Evolutionary conservation across 2,329 filamentous ascomycete species (phyloP).

Genomic region (Scedosporium apiospermum): DNA sequence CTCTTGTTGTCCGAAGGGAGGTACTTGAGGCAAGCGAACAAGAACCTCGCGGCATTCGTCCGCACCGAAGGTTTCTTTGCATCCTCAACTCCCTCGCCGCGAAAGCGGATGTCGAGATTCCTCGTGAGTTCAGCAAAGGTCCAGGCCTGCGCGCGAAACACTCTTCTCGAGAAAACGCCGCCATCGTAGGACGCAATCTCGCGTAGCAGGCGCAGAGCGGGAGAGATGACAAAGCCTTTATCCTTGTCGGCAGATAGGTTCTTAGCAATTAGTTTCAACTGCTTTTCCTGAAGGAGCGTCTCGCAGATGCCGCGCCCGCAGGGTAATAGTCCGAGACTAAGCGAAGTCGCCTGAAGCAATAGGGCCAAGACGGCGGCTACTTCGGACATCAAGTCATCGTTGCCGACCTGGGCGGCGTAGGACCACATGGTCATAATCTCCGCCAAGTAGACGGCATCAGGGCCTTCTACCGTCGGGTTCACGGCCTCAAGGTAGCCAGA

Average conservation of each 20-base stretch:
- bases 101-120: constrained; percentile 64
- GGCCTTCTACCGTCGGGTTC: constrained; percentile 33
- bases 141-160: constrained; percentile 69
- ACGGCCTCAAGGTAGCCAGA: constrained; percentile 48
- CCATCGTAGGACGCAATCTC: constrained; percentile 84
- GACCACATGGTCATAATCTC: constrained; percentile 86
- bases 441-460: constrained; percentile 53
- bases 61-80: constrained; percentile 66
- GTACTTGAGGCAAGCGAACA: constrained; percentile 70
- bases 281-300: constrained; percentile 69
- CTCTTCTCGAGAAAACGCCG: constrained; percentile 64
- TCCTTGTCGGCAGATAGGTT: constrained; percentile 71
- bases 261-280: constrained; percentile 70
- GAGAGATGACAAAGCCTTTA: constrained; percentile 83
- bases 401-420: constrained; percentile 68
- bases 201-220: constrained; percentile 73
- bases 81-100: constrained; percentile 50
- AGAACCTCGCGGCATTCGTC: constrained; percentile 72
- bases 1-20: constrained; percentile 68
- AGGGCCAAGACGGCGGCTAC: constrained; percentile 74
- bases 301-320: constrained; percentile 72
- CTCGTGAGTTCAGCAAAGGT: constrained; percentile 73
- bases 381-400: constrained; percentile 71
- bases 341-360: constrained; percentile 69
- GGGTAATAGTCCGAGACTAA: constrained; percentile 61